Evolutionary conservation across 257 asterid species (phyloP).

Genomic region (Nicotiana tomentosiformis): DNA sequence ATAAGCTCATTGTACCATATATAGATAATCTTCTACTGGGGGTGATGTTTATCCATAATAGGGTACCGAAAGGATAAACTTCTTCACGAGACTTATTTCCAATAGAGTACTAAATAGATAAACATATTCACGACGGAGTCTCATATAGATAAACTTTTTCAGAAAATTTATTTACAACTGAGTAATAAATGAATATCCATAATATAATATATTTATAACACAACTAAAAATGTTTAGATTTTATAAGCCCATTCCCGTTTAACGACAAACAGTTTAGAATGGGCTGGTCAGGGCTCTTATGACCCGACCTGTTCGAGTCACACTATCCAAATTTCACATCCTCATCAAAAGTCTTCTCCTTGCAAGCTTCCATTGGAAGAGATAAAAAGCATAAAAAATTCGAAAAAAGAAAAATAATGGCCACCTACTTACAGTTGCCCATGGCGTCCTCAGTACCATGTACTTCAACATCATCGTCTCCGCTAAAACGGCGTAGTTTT

Average conservation of each 20-base stretch:
- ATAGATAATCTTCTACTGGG: no score
- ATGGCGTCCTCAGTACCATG: conserved; percentile 52
- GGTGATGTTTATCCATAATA: no score
- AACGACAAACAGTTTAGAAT: not conserved
- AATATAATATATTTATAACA: no score
- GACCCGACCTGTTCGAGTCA: not conserved
- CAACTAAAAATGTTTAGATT: no score
- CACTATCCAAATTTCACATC: conserved; percentile 2
- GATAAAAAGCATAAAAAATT: not conserved
- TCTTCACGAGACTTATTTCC: no score
- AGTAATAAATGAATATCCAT: no score
- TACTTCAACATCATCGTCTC: conserved; percentile 32
- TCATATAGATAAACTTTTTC: no score
- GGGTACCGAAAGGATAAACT: no score
- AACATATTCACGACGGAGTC: no score
- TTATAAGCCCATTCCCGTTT: not conserved
- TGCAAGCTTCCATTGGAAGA: not conserved
- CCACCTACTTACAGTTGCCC: conserved; percentile 47
- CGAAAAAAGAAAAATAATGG: conserved; percentile 31
- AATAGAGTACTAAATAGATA: no score
- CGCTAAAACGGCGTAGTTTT: conserved; percentile 36
- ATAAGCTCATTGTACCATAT: no score
- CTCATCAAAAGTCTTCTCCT: not conserved
- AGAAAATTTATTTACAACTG: no score
- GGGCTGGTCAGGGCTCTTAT: not conserved